These are phyloP conservation scores for Mrakiaceae sp. DNA, from an alignment of 1,284 basidiomycete genomes.

Conservation along the genomic window DNA sequence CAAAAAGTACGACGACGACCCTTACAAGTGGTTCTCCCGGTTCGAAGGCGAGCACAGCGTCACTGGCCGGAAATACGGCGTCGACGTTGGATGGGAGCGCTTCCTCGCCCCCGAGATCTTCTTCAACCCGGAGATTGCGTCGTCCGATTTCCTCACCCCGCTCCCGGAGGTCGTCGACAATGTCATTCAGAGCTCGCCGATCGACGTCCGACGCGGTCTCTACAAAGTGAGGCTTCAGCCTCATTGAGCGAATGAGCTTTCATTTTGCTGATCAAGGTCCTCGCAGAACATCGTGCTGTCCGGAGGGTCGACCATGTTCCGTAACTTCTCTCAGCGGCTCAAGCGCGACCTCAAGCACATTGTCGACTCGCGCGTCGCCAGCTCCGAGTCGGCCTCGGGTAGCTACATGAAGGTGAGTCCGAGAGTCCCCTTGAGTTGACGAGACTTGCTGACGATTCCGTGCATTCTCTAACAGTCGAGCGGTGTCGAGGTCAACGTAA, in stretches of 20 bases:
- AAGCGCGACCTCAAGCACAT: slow-evolving; percentile 91
- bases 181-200: slow-evolving; percentile 92
- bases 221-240: slow-evolving; percentile 57
- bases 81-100: slow-evolving; percentile 96
- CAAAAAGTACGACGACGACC: slow-evolving; percentile 93
- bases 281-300: slow-evolving; percentile 79
- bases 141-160: slow-evolving; percentile 94
- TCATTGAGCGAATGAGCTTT: too few relatives aligned
- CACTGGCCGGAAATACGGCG: slow-evolving; percentile 77
- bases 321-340: slow-evolving; percentile 89
- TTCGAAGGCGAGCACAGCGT: slow-evolving; percentile 89
- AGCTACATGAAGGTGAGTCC: slow-evolving; percentile 56
- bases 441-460: neutral
- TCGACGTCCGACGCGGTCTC: slow-evolving; percentile 83
- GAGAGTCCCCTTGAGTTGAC: neutral
- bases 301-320: slow-evolving; percentile 96
- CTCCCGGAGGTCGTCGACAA: slow-evolving; percentile 93
- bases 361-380: slow-evolving; percentile 80
- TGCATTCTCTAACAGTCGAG: slow-evolving; percentile 51
- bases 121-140: slow-evolving; percentile 98
- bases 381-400: slow-evolving; percentile 63
- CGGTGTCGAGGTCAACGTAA: slow-evolving; percentile 92
- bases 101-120: slow-evolving; percentile 99
- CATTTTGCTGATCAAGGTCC: too few relatives aligned
- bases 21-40: slow-evolving; percentile 89